Conservation (phyloP, 2,329 filamentous ascomycete genomes). For the Clonostachys sp. region DNA sequence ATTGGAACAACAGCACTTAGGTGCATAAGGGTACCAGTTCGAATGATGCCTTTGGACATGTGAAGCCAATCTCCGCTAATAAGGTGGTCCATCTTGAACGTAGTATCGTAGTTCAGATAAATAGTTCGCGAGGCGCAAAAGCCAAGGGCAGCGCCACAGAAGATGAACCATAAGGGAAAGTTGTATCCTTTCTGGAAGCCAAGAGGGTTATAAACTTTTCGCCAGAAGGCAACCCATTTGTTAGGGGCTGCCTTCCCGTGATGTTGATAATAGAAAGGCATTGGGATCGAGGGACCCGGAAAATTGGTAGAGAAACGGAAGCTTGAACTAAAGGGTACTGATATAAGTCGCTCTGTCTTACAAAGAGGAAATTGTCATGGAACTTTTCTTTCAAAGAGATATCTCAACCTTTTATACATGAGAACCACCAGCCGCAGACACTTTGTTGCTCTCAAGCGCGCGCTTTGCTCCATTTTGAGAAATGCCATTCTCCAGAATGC, state of each 20-base stretch:
- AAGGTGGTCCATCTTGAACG: slow-evolving; percentile 13
- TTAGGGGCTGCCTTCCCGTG: not conserved
- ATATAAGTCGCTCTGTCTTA: too few relatives aligned
- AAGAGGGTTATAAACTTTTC: slow-evolving; percentile 32
- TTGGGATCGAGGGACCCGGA: not conserved
- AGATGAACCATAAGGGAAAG: slow-evolving; percentile 47
- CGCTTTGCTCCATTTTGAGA: too few relatives aligned
- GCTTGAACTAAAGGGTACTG: too few relatives aligned
- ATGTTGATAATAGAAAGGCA: not conserved
- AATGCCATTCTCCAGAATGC: too few relatives aligned
- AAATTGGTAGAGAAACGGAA: too few relatives aligned
- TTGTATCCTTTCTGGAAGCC: slow-evolving; percentile 56
- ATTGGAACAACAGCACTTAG: slow-evolving; percentile 35
- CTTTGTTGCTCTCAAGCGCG: too few relatives aligned
- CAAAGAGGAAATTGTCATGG: too few relatives aligned
- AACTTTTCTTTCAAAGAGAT: too few relatives aligned
- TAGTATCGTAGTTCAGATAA: slow-evolving; percentile 39
- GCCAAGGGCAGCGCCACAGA: slow-evolving; percentile 32
- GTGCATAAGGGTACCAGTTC: slow-evolving; percentile 37
- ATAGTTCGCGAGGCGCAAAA: slow-evolving; percentile 41
- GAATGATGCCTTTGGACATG: slow-evolving; percentile 21
- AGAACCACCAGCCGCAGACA: too few relatives aligned
- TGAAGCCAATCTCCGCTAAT: slow-evolving; percentile 27
- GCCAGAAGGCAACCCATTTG: not conserved
- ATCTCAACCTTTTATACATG: too few relatives aligned